These are phyloP conservation scores for Onygenales sp. DNA, from an alignment of 2,329 filamentous ascomycete genomes.

Conservation along the genomic window DNA sequence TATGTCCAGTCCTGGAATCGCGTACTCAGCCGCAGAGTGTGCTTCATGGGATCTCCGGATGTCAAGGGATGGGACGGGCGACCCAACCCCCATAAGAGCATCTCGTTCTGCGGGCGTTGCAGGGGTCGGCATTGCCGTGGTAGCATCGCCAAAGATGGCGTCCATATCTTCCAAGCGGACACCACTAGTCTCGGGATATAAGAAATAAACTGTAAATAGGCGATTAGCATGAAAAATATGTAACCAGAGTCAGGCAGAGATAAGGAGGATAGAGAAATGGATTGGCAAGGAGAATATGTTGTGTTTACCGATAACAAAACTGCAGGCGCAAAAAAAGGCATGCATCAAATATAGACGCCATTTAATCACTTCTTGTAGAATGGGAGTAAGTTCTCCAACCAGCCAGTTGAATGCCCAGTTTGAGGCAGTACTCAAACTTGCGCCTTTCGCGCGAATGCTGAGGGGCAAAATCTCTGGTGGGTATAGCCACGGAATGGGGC, in stretches of 20 bases:
- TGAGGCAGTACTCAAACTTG: conserved; percentile 86
- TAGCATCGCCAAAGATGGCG: conserved; percentile 83
- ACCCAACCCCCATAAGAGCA: conserved; percentile 68
- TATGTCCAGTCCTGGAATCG: conserved; percentile 73
- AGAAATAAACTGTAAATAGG: conserved; percentile 67
- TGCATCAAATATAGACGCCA: conserved; percentile 94
- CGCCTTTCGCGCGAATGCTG: conserved; percentile 93
- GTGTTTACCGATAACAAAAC: conserved; percentile 86
- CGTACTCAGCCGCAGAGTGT: conserved; percentile 50
- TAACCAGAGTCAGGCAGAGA: no score
- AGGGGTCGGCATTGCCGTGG: conserved; percentile 71
- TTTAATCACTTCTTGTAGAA: conserved; percentile 81
- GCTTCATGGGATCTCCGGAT: conserved; percentile 42
- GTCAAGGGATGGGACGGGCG: conserved; percentile 70
- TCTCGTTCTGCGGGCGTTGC: conserved; percentile 67
- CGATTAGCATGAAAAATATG: conserved; percentile 1
- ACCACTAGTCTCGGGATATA: conserved; percentile 94
- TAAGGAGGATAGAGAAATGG: not conserved
- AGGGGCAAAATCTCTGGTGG: conserved; percentile 96
- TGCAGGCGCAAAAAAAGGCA: conserved; percentile 90
- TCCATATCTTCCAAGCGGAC: conserved; percentile 97
- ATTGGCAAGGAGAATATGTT: not conserved
- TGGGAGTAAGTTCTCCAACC: conserved; percentile 88
- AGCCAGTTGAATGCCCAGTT: conserved; percentile 99
- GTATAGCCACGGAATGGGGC: conserved; percentile 95